phyloP scores from a whole-genome alignment of 2,329 filamentous ascomycete genomes.

The Davidsoniella australis region DNA sequence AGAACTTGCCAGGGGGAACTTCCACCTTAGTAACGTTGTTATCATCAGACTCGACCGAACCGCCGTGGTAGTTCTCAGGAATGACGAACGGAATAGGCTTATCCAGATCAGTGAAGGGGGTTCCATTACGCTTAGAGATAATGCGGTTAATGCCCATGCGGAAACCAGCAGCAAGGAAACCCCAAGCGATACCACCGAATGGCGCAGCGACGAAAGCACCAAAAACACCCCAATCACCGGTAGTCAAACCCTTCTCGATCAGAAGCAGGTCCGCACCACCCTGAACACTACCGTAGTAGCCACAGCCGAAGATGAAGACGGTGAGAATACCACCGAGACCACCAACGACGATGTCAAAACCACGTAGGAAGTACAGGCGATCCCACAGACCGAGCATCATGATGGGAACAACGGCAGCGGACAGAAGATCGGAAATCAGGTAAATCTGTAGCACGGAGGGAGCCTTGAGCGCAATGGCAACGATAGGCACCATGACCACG shows the following conservation, averaged over 20 bases:
- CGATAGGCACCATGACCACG: constrained; percentile 53
- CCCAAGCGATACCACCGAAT: constrained; percentile 57
- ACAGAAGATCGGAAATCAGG: constrained; percentile 65
- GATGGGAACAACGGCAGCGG: constrained; percentile 58
- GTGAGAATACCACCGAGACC: constrained; percentile 62
- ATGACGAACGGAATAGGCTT: background rate
- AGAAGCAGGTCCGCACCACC: constrained; percentile 52
- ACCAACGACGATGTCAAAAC: constrained; percentile 64
- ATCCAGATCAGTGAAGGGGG: constrained; percentile 41
- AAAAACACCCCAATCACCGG: constrained; percentile 64
- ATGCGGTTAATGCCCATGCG: constrained; percentile 43
- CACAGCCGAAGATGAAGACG: constrained; percentile 64
- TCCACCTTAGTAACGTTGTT: constrained; percentile 18
- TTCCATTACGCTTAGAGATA: constrained; percentile 38
- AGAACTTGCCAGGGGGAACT: constrained; percentile 32
- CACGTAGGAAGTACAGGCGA: constrained; percentile 59
- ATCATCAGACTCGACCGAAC: too few species aligned
- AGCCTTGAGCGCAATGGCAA: constrained; percentile 56
- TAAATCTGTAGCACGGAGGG: constrained; percentile 67
- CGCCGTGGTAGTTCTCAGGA: background rate
- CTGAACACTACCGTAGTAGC: constrained; percentile 55
- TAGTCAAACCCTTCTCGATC: constrained; percentile 57
- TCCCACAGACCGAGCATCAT: constrained; percentile 56
- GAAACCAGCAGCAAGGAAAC: constrained; percentile 41
- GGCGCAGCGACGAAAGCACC: constrained; percentile 70